These are phyloP conservation scores for Eremochloa ophiuroides DNA, from an alignment of 176 grass and related monocot species.

Conservation along the genomic window DNA sequence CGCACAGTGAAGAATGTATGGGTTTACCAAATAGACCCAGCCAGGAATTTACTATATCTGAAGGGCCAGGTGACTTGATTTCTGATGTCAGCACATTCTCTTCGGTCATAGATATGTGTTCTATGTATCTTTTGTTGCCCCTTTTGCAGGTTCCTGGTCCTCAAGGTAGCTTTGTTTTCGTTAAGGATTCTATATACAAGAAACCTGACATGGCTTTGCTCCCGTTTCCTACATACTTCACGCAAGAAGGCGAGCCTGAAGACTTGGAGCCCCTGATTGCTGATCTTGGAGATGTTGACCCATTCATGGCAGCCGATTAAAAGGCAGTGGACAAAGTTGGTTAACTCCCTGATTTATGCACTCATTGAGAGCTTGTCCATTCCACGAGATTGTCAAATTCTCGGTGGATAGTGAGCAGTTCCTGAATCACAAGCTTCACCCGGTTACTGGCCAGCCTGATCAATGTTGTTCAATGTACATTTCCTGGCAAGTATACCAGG, in stretches of 20 bases:
- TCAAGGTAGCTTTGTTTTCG: slow-evolving; percentile 90
- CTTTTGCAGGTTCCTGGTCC: slow-evolving; percentile 78
- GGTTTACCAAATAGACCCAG: slow-evolving; percentile 94
- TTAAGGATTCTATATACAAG: slow-evolving; percentile 91
- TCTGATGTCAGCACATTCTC: not conserved
- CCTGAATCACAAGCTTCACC: slow-evolving; percentile 8
- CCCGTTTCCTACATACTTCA: slow-evolving; percentile 89
- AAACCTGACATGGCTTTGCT: slow-evolving; percentile 65
- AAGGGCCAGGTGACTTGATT: slow-evolving; percentile 78
- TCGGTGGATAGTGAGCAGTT: slow-evolving; percentile 18
- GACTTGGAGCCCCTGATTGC: slow-evolving; percentile 54
- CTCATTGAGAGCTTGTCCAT: slow-evolving; percentile 15
- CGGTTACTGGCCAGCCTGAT: slow-evolving; percentile 31
- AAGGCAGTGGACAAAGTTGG: slow-evolving; percentile 13
- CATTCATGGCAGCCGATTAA: slow-evolving; percentile 87
- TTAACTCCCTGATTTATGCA: not conserved
- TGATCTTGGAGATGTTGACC: slow-evolving; percentile 75
- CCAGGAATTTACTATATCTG: slow-evolving; percentile 90
- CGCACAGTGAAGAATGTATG: slow-evolving; percentile 94
- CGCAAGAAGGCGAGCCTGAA: slow-evolving; percentile 55
- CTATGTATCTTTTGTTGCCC: not conserved
- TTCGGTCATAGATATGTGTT: not conserved
- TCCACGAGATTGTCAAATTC: slow-evolving; percentile 28
- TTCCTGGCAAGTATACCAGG: slow-evolving; percentile 33
- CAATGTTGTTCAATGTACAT: slow-evolving; percentile 43